Percentiles rank a stretch among this genome's conserved stretches.
These are phyloP conservation scores for Sporothrix schenckii DNA, from an alignment of 2,329 filamentous ascomycete species.

Conservation along the genomic window DNA sequence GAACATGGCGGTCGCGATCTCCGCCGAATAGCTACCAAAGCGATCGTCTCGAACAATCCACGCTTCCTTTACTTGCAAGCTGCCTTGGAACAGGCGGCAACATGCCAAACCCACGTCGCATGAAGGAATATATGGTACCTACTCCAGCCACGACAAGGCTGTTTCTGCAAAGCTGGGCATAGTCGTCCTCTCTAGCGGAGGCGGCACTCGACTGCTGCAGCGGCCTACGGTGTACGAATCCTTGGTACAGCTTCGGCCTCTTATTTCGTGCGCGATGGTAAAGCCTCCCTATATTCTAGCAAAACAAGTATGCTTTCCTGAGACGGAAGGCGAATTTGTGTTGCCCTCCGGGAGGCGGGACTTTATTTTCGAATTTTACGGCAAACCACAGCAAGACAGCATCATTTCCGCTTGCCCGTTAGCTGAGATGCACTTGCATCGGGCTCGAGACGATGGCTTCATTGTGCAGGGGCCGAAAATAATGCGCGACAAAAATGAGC, in stretches of 20 bases:
- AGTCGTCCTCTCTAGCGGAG: background rate
- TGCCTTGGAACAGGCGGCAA: constrained; percentile 25
- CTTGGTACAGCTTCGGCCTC: background rate
- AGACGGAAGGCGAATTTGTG: constrained; percentile 4
- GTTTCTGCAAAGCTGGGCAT: background rate
- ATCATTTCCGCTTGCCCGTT: background rate
- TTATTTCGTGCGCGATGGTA: background rate
- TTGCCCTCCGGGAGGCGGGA: background rate
- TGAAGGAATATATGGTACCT: background rate
- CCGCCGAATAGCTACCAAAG: background rate
- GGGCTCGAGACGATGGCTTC: background rate
- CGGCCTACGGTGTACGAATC: no score
- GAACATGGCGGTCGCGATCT: background rate
- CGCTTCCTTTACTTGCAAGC: background rate
- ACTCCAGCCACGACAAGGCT: background rate
- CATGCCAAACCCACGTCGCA: background rate
- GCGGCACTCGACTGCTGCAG: background rate
- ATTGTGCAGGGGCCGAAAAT: background rate
- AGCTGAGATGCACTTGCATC: constrained; percentile 27
- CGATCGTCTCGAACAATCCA: background rate
- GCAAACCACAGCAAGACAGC: background rate
- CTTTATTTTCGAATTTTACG: background rate
- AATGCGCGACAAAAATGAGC: no score
- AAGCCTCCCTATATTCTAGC: background rate
- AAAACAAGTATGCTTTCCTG: constrained; percentile 10